Percentiles rank a stretch among this genome's conserved stretches.
Evolutionary conservation across 2,329 filamentous ascomycete genomes (phyloP).

Genomic region (Scorias spongiosa): DNA sequence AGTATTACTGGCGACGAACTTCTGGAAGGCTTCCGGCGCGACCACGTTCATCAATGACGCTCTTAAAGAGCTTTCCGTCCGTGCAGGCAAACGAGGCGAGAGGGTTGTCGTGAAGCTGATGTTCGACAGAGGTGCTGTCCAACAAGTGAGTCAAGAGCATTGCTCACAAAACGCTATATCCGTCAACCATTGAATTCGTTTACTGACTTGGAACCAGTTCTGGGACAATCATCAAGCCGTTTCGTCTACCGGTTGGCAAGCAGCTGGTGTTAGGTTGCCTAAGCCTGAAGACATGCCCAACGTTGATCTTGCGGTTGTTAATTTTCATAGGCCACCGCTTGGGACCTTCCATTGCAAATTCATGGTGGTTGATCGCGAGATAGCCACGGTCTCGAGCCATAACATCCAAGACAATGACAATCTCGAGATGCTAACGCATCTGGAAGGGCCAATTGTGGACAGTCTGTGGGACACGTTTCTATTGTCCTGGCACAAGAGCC

Average conservation of each 20-base stretch:
- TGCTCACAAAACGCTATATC: too few species aligned
- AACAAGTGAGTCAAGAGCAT: conserved; percentile 30
- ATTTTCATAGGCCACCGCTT: conserved; percentile 52
- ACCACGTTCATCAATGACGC: conserved; percentile 53
- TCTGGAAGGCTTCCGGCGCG: conserved; percentile 56
- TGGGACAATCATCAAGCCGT: conserved; percentile 51
- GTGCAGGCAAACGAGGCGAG: conserved; percentile 42
- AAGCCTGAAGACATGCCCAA: conserved; percentile 50
- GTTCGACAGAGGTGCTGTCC: conserved; percentile 54
- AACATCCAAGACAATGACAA: conserved; percentile 61
- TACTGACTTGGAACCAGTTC: conserved; percentile 18
- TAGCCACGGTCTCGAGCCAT: conserved; percentile 61
- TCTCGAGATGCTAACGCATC: conserved; percentile 62
- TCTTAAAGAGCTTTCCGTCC: conserved; percentile 50
- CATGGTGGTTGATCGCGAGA: conserved; percentile 57
- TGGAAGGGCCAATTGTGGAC: conserved; percentile 65
- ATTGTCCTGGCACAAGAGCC: conserved; percentile 52
- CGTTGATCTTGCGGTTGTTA: conserved; percentile 57
- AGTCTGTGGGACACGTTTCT: conserved; percentile 60
- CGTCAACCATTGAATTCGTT: background rate
- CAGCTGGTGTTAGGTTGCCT: conserved; percentile 42
- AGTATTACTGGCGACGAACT: conserved; percentile 61
- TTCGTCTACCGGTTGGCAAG: conserved; percentile 41
- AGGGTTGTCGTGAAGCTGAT: conserved; percentile 57
- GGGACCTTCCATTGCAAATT: conserved; percentile 69